Conservation (phyloP, 2,329 filamentous ascomycete genomes). For the Colletotrichum sp. region DNA sequence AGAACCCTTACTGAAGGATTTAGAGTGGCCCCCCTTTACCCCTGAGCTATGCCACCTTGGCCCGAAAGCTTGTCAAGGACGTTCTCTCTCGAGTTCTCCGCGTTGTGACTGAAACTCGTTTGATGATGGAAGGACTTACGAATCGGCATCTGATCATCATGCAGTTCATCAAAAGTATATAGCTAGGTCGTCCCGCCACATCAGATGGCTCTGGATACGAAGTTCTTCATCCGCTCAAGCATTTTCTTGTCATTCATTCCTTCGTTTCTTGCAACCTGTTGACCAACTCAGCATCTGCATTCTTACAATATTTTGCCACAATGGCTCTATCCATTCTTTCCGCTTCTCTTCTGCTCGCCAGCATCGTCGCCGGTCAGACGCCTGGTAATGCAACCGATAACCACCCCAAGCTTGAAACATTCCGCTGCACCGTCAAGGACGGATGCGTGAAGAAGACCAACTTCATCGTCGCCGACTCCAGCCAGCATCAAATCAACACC, state of each 20-base stretch:
- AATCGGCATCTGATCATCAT: neutral
- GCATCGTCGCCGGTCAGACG: slow-evolving; percentile 10
- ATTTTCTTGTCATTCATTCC: neutral
- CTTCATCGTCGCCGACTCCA: slow-evolving; percentile 56
- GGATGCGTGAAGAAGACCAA: slow-evolving; percentile 53
- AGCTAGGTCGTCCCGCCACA: neutral
- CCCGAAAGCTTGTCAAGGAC: neutral
- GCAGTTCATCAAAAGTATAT: slow-evolving; percentile 17
- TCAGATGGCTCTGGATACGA: neutral
- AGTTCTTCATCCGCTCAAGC: neutral
- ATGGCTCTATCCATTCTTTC: slow-evolving; percentile 15
- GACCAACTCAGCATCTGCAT: neutral
- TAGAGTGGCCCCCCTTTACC: neutral
- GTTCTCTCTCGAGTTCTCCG: neutral
- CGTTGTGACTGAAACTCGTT: neutral
- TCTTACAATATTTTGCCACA: neutral
- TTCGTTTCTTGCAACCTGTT: slow-evolving; percentile 1
- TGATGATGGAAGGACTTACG: neutral
- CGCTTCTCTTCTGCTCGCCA: slow-evolving; percentile 5
- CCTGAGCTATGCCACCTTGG: neutral
- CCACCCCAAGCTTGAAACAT: slow-evolving; percentile 56
- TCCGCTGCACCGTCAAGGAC: slow-evolving; percentile 50
- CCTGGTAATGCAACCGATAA: slow-evolving; percentile 35
- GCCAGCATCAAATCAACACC: slow-evolving; percentile 42
- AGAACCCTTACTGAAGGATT: neutral